Base-by-base conservation (phyloP, 192 early-diverging fungal genomes). In the Coemansia sp. region DNA sequence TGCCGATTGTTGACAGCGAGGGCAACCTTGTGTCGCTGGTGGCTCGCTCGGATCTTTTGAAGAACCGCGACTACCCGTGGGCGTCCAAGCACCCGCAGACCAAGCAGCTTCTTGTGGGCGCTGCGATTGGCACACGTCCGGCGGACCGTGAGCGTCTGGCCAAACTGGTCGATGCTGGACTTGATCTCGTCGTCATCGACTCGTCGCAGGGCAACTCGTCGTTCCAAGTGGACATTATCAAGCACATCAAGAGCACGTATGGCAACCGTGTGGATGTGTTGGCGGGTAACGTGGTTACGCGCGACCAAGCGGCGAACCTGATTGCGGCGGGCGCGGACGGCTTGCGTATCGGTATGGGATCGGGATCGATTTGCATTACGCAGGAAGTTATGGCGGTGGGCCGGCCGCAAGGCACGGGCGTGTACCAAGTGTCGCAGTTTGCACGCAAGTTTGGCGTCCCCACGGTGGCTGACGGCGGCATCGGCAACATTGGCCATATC, bases 321-420 rank as follows among this genome's bases (percentile, higher is more conserved):
- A 97, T 97, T 74, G 88, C 79, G 4, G 96, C 94, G 32, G 96
- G 96, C 57, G 96, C 94, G 51, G 96, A 98, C 69, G 97, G 88
- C 54, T 81, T 98, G 62, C 88, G 93, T 63, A 87, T 98, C 49
- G 97, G 97, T 47, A 98, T 98, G 97, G 97, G 97, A 24, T 91
- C 89, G 62, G 97, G 97, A 15, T 93, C 90, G 21, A 98, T 98
- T 69, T 98, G 96, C 85, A 98, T 98, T 63, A 98, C 95, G 35
- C 95, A 98, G 76, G 96, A 96, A 81, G 94, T 94, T 76, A 98
- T 97, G 95, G 95, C 97, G 51, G 95, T 94, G 56, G 97, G 97
- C 69, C 90, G 97, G 67, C 97, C 97, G 39, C 97, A 98, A 75
- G 97, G 92, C 5, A 96, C 95, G 24, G 95, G 93, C 39, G 97